Evolutionary conservation across 179 eudicot genomes (phyloP).

Genomic region (Spinacia oleracea): DNA sequence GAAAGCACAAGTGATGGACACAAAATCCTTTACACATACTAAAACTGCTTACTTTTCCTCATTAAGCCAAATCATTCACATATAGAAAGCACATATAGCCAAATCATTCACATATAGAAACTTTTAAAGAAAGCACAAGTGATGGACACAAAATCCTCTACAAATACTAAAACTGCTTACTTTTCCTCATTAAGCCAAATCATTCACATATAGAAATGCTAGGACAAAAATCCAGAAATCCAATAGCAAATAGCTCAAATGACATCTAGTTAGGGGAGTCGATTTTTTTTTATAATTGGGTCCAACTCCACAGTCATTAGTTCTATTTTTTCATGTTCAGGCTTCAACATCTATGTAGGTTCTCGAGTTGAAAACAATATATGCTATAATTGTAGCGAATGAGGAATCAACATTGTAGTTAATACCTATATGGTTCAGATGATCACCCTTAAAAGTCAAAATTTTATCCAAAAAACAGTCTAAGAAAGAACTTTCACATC

Average conservation of each 20-base stretch:
- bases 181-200: no score
- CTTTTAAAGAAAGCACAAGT: background rate
- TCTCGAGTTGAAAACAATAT: background rate
- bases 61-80: no score
- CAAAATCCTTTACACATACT: background rate
- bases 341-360: background rate
- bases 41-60: no score
- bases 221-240: no score
- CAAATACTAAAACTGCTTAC: background rate
- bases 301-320: background rate
- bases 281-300: background rate
- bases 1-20: background rate
- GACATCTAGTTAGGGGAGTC: no score
- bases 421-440: background rate
- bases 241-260: no score
- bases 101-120: no score
- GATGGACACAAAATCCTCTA: background rate
- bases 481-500: background rate
- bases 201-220: no score
- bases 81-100: no score
- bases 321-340: background rate
- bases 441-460: background rate
- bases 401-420: background rate
- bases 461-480: background rate
- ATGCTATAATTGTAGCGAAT: background rate